Evolutionary conservation across 768 basidiomycete genomes (phyloP).

Genomic region (Hirschioporus abietinus): DNA sequence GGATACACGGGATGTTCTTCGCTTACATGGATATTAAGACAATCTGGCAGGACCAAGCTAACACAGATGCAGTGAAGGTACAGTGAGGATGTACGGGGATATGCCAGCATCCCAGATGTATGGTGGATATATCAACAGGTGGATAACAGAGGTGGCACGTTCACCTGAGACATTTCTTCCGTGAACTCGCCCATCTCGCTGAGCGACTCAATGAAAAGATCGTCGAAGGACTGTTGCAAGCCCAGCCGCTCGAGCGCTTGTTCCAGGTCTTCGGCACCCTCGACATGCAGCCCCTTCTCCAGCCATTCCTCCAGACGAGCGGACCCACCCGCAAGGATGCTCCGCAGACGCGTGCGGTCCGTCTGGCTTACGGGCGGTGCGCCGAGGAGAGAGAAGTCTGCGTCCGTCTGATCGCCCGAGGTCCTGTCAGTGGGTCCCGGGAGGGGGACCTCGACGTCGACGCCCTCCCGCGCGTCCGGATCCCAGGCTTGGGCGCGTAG

Average conservation of each 20-base stretch:
- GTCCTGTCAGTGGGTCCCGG: constrained; percentile 13
- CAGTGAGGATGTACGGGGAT: no score
- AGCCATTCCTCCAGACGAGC: constrained; percentile 69
- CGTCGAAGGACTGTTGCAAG: constrained; percentile 57
- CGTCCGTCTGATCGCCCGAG: no score
- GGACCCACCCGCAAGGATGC: constrained; percentile 56
- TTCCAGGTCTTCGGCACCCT: constrained; percentile 9
- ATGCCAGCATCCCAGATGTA: no score
- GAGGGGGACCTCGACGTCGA: constrained; percentile 38
- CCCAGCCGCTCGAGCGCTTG: constrained; percentile 44
- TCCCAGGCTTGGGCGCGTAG: constrained; percentile 67
- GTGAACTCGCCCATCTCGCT: constrained; percentile 47
- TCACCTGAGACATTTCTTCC: neutral
- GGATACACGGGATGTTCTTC: neutral
- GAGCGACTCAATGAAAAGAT: constrained; percentile 58
- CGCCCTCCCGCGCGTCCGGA: constrained; percentile 34
- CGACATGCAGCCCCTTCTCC: constrained; percentile 15
- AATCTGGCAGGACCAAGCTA: no score
- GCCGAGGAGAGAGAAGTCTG: constrained; percentile 20
- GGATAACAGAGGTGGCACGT: neutral
- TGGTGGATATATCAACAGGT: neutral
- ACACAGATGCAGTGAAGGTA: no score
- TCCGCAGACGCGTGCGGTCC: constrained; percentile 64
- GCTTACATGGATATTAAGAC: no score
- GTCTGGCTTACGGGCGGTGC: constrained; percentile 59